A percentile compares a stretch with the other conserved stretches of the same genome.
Conservation (phyloP, 345 rosid genomes). For the Eucalyptus marginata region DNA sequence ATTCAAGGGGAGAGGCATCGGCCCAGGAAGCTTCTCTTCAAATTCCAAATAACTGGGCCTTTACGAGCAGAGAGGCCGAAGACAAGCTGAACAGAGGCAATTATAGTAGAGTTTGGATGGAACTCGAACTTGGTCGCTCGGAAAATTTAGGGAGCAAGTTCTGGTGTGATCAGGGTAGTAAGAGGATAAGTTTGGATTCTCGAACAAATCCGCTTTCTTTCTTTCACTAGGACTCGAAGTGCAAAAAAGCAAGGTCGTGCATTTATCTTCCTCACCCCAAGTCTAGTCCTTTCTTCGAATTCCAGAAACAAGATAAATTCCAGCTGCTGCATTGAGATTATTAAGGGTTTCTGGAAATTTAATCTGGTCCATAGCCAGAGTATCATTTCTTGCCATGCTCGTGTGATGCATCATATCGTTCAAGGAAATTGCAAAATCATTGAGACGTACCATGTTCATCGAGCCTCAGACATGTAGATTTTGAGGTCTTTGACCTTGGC, state of each 20-base stretch:
- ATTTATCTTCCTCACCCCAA: conserved; percentile 41
- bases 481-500: background rate
- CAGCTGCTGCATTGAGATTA: background rate
- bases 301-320: background rate
- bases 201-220: conserved; percentile 62
- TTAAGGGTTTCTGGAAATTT: background rate
- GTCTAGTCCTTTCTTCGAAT: conserved; percentile 9
- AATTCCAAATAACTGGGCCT: conserved; percentile 13
- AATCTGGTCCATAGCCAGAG: background rate
- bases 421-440: background rate
- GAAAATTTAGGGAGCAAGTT: conserved; percentile 7
- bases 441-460: background rate
- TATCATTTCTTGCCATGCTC: background rate
- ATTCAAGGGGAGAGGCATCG: conserved; percentile 19
- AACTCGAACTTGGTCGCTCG: conserved; percentile 12
- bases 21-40: conserved; percentile 58
- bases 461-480: background rate
- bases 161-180: conserved; percentile 25
- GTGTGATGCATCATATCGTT: background rate
- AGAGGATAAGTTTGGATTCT: conserved; percentile 19
- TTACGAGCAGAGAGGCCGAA: background rate
- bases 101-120: too few species aligned
- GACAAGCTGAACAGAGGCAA: too few species aligned
- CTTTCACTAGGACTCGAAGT: conserved; percentile 84
- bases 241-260: conserved; percentile 84